phyloP scores from a whole-genome alignment of 2,329 filamentous ascomycete genomes.

The Pseudopithomyces maydicus region DNA sequence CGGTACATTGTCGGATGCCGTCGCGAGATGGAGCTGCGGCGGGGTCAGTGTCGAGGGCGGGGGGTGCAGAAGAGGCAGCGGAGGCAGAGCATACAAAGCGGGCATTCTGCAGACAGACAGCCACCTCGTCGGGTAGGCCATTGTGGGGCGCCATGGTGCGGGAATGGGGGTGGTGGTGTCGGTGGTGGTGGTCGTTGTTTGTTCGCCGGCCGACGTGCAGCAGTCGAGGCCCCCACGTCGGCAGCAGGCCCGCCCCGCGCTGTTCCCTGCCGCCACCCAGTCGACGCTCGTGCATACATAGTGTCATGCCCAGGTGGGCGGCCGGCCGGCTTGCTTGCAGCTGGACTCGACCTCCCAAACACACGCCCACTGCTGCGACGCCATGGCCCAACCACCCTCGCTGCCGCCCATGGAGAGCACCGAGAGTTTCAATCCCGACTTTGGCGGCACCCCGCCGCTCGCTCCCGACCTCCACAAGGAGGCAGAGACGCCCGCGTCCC shows the following conservation, averaged over 20 bases:
- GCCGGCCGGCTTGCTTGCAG: no score
- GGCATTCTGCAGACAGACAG: conserved; percentile 90
- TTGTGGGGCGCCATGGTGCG: conserved; percentile 50
- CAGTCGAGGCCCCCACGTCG: neutral
- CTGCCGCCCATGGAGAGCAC: conserved; percentile 40
- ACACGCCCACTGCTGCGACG: conserved; percentile 3
- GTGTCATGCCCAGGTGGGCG: no score
- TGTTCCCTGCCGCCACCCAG: neutral
- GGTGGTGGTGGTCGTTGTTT: neutral
- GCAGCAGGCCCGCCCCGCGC: neutral
- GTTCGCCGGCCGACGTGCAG: no score
- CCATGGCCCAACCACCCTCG: conserved; percentile 39
- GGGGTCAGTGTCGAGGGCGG: conserved; percentile 1
- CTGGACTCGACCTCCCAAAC: neutral
- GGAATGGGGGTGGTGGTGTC: conserved; percentile 11
- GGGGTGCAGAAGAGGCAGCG: neutral
- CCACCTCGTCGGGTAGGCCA: conserved; percentile 79
- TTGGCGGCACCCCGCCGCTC: conserved; percentile 21
- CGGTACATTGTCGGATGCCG: conserved; percentile 79
- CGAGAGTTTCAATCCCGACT: conserved; percentile 38
- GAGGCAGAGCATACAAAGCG: conserved; percentile 77
- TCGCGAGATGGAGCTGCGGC: conserved; percentile 87
- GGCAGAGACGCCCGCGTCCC: conserved; percentile 26
- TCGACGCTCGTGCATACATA: no score
- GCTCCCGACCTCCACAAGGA: conserved; percentile 15